phyloP scores from a whole-genome alignment of 1,139 yeast species.

The Hyphopichia fennica region DNA sequence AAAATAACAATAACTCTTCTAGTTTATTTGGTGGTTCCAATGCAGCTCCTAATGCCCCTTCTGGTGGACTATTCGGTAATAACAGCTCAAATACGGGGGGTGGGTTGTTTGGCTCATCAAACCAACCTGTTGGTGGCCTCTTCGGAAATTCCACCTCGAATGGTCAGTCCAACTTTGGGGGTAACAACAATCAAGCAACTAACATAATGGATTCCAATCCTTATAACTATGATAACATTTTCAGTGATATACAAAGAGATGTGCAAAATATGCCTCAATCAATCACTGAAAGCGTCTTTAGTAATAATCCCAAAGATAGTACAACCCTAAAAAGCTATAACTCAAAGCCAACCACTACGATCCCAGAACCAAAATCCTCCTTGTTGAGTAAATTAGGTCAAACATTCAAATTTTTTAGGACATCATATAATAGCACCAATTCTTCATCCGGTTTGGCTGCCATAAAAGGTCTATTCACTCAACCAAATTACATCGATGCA shows the following conservation, averaged over 20 bases:
- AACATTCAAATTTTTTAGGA: slow-evolving; percentile 34
- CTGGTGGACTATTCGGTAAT: slow-evolving; percentile 10
- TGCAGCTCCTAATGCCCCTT: slow-evolving; percentile 2
- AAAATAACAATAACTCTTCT: slow-evolving; percentile 3
- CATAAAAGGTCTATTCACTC: slow-evolving; percentile 26
- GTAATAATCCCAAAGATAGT: slow-evolving; percentile 2
- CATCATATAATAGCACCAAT: slow-evolving; percentile 8
- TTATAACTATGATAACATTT: slow-evolving; percentile 24
- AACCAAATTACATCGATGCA: slow-evolving; percentile 21
- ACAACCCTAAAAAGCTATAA: slow-evolving; percentile 2
- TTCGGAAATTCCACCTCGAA: not conserved
- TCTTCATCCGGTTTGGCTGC: slow-evolving; percentile 9
- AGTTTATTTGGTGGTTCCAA: slow-evolving; percentile 9
- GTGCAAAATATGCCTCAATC: slow-evolving; percentile 33
- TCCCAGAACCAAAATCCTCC: slow-evolving; percentile 18
- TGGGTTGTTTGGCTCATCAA: slow-evolving; percentile 3
- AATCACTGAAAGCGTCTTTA: slow-evolving; percentile 34
- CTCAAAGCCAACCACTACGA: slow-evolving; percentile 2
- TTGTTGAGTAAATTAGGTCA: slow-evolving; percentile 38
- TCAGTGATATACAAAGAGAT: slow-evolving; percentile 14
- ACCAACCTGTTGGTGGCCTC: not conserved
- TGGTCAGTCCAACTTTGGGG: slow-evolving; percentile 5
- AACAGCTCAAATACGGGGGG: slow-evolving; percentile 1
- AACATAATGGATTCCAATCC: slow-evolving; percentile 18
- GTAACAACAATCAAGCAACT: not conserved